Conservation (phyloP, 139 green algal genomes). For the Chlamydomonas incerta region DNA sequence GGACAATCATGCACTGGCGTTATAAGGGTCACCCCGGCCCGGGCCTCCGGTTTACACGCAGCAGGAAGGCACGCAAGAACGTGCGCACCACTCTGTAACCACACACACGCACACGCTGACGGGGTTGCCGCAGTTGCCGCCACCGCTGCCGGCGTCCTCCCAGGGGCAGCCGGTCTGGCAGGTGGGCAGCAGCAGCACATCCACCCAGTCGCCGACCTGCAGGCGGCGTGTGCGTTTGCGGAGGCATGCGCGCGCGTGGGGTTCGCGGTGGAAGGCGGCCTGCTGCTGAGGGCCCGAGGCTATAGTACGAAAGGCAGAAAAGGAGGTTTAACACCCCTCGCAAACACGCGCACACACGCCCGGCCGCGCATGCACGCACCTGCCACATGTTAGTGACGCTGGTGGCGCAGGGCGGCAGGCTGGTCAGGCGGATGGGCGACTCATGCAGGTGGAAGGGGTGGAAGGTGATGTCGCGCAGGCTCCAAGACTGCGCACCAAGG, state of each 20-base stretch:
- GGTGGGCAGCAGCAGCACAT: slow-evolving; percentile 8
- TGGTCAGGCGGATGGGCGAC: slow-evolving; percentile 2
- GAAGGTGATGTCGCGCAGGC: slow-evolving; percentile 20
- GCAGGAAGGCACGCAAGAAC: too few relatives aligned
- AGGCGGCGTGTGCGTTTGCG: too few relatives aligned
- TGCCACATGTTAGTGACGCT: slow-evolving; percentile 18
- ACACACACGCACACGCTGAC: slow-evolving; percentile 5
- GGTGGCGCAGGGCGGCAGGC: slow-evolving; percentile 6
- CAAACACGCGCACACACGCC: too few relatives aligned
- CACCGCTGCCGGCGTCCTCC: not conserved
- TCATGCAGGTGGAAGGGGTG: slow-evolving; percentile 36
- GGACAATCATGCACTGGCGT: too few relatives aligned
- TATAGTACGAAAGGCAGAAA: too few relatives aligned
- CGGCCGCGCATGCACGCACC: not conserved
- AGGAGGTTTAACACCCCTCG: too few relatives aligned
- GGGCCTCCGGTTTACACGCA: too few relatives aligned
- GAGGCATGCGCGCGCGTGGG: too few relatives aligned
- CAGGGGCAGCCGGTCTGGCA: slow-evolving; percentile 17
- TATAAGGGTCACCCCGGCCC: too few relatives aligned
- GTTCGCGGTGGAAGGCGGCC: too few relatives aligned
- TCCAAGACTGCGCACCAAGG: not conserved
- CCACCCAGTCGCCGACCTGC: slow-evolving; percentile 14
- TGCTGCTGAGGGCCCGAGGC: too few relatives aligned
- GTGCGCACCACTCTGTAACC: too few relatives aligned
- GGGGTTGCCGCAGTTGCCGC: not conserved